phyloP scores from a whole-genome alignment of 352 stramenopile genomes.

The Pythium chondricola region DNA sequence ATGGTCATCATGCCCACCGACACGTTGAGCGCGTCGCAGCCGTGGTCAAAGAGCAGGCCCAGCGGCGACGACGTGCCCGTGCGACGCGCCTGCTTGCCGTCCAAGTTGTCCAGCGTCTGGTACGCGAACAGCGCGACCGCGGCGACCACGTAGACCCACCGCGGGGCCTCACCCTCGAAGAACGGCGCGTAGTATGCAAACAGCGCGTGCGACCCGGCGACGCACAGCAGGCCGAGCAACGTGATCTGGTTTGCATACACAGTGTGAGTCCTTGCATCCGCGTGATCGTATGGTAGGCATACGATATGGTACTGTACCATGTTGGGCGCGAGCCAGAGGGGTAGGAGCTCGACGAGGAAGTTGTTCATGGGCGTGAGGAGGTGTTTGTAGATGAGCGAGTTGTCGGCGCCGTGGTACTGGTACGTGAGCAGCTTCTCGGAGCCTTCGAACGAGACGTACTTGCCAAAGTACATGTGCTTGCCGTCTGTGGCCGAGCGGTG shows the following conservation, averaged over 20 bases:
- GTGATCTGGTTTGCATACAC: constrained; percentile 50
- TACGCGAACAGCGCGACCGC: constrained; percentile 64
- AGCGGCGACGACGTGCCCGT: constrained; percentile 77
- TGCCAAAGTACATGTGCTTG: constrained; percentile 86
- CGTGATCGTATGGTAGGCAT: background rate
- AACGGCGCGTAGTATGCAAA: constrained; percentile 71
- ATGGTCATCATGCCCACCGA: constrained; percentile 81
- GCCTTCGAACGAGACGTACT: constrained; percentile 81
- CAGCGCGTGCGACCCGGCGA: constrained; percentile 52
- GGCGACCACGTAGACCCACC: constrained; percentile 62
- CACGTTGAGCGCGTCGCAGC: constrained; percentile 79
- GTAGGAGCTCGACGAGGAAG: constrained; percentile 63
- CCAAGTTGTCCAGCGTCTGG: constrained; percentile 80
- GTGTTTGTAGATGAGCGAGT: constrained; percentile 86
- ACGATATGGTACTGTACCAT: no score
- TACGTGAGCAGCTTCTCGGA: constrained; percentile 83
- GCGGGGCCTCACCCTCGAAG: constrained; percentile 58
- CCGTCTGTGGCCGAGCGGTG: constrained; percentile 60
- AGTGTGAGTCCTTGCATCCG: background rate
- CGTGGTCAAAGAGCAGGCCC: constrained; percentile 82
- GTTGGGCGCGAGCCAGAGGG: constrained; percentile 78
- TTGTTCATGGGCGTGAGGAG: constrained; percentile 86
- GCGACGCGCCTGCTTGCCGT: constrained; percentile 76
- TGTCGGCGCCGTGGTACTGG: constrained; percentile 81
- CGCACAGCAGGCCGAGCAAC: constrained; percentile 57